Percentiles rank a stretch among this genome's conserved stretches.
phyloP scores from a whole-genome alignment of 1,284 basidiomycete species.

The Grifola frondosa region DNA sequence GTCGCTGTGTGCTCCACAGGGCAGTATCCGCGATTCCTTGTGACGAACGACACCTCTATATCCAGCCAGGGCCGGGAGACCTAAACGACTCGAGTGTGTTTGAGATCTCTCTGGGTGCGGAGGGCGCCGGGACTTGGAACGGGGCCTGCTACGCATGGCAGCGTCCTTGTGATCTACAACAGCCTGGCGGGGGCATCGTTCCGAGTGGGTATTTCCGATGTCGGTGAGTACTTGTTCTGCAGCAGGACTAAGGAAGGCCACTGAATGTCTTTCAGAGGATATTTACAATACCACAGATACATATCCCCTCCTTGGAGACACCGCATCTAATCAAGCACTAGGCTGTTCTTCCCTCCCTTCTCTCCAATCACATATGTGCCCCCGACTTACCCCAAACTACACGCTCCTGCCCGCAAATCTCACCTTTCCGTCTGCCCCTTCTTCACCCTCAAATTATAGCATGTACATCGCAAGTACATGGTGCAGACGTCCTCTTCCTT shows the following conservation, averaged over 20 bases:
- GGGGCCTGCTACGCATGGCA: constrained; percentile 44
- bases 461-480: constrained; percentile 54
- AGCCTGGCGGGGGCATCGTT: constrained; percentile 42
- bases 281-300: too few species aligned
- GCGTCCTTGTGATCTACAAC: constrained; percentile 46
- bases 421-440: constrained; percentile 40
- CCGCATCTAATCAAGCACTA: constrained; percentile 73
- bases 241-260: too few species aligned
- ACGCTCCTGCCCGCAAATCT: constrained; percentile 65
- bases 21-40: constrained; percentile 48
- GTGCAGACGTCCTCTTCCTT: constrained; percentile 41
- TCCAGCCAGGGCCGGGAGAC: constrained; percentile 38
- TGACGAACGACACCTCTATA: constrained; percentile 50
- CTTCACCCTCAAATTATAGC: constrained; percentile 48
- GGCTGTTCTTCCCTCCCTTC: constrained; percentile 67
- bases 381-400: constrained; percentile 79
- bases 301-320: constrained; percentile 71
- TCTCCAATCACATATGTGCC: constrained; percentile 30
- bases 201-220: constrained; percentile 57
- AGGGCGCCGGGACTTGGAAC: constrained; percentile 63
- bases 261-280: too few species aligned
- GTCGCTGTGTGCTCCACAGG: constrained; percentile 56
- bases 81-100: constrained; percentile 43
- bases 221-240: constrained; percentile 41
- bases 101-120: constrained; percentile 47